Evolutionary conservation across 2,329 filamentous ascomycete genomes (phyloP), one percentile per base, ranked within the genome.

Genomic region (Diplodia seriata): DNA sequence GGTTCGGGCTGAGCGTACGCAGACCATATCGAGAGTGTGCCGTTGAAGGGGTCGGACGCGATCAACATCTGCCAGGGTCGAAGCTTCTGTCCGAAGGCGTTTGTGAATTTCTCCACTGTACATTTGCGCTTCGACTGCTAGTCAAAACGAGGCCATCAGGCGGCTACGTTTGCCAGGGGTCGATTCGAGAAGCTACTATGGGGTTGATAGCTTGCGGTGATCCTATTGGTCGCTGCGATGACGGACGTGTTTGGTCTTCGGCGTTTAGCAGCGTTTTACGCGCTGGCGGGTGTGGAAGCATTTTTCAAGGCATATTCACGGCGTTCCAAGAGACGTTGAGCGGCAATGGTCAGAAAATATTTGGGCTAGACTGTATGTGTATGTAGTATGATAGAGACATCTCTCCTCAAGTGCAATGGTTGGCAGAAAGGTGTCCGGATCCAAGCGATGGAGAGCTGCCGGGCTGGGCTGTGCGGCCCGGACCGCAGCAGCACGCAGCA

Each of bases 1-100:
- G 76, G 78, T 20, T 79, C 75, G 40, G 75, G 74, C 33, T 74
- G 65, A 66, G 64, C 31, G 43, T 18, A 20, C 18, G 5, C 40
- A 43, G 3, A 3, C 40, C 40, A 11, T 11, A 6, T 47, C 8
- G 18, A 47, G 18, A 38, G 36, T 38, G 36, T 12, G 8, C 36
- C 36, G 36, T 12, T 4, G 36, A 38, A 38, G 36, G 36, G 36
- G 11, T 26, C 26, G 31, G 23, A 33, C 40, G 15, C 15, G 40
- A 43, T 15, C 40, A 15, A n/a, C 7, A 43, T 43, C 12, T 40
- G 23, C 23, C 23, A 26, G 38, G 38, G 15, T 43, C 40, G 18
- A 47, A n/a, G 40, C 18, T n/a, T 9, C 18, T 20, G n/a, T 47
- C 43, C 43, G 43, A 47, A 47, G 18, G n/a, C 43, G 18, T 47